Base-by-base conservation (phyloP, 306 rosid genomes). In the Lupinus albus region DNA sequence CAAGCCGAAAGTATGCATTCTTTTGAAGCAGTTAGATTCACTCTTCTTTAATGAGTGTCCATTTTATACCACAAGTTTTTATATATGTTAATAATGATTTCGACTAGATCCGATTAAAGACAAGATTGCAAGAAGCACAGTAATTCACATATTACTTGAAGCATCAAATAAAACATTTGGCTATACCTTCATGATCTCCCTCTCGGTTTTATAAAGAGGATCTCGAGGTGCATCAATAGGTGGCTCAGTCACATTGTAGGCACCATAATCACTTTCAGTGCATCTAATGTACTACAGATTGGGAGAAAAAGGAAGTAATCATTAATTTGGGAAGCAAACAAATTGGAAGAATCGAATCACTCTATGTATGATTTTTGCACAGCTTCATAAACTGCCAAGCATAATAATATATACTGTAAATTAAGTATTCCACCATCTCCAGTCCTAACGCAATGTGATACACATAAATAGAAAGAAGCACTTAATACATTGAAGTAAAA, bases 141-240 rank as follows among this genome's bases (percentile, higher is more conserved):
- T n/a, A 60, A 49, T 32, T 67, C 35, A 53, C 36, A 57, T 8
- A 30, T 45, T 16, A 36, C 54, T 72, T 20, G 35, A 47, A 49
- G 41, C 55, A 36, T 61, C 70, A 61, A 74, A 38, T 13, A 46
- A 55, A 74, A 36, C 33, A 59, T 13, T 6, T 44, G 17, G 3
- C 41, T 74, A 50, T 83, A 89, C 98, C 98, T 92, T 92, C 6
- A 45, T 53, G 36, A 92, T 61, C 61, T 92, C 96, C 82, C 91
- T 83, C 64, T 88, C 89, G 3, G 84, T 63, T 80, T 89, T 92
- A 79, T 89, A 92, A 12, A 92, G 68, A 33, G 98, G 98, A 75
- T 89, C 98, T 69, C 96, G 86, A 11, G 88, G 96, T 16, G 95
- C 95, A 79, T 89, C 95, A 75, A 92, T 83, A 4, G 98, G 96